phyloP scores from a whole-genome alignment of 208 protist genomes.

The Leptomonas pyrrhocoris region DNA sequence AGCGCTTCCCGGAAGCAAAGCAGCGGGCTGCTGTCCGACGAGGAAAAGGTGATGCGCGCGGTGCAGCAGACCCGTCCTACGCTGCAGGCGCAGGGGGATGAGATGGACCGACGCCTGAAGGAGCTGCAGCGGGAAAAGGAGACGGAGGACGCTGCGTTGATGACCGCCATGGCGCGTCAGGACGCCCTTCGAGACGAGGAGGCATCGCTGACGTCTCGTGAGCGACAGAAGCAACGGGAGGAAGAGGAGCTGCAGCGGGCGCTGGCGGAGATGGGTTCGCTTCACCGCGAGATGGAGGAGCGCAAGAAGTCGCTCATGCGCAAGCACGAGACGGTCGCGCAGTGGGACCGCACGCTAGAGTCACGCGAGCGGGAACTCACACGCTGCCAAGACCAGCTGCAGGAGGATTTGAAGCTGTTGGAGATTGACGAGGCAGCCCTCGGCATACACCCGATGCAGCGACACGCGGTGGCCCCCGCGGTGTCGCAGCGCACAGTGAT shows the following conservation, averaged over 20 bases:
- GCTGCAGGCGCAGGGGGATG: conserved; percentile 57
- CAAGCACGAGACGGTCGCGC: conserved; percentile 67
- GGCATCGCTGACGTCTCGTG: conserved; percentile 38
- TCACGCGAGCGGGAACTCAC: conserved; percentile 70
- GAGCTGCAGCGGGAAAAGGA: conserved; percentile 42
- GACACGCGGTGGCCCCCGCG: conserved; percentile 38
- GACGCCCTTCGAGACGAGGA: conserved; percentile 55
- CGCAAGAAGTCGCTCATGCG: conserved; percentile 57
- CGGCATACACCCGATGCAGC: conserved; percentile 49
- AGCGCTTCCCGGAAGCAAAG: conserved; percentile 58
- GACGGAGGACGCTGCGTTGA: conserved; percentile 47
- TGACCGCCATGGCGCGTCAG: conserved; percentile 43
- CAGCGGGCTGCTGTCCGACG: conserved; percentile 46
- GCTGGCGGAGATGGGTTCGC: conserved; percentile 49
- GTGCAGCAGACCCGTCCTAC: conserved; percentile 36
- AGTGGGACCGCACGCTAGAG: conserved; percentile 80
- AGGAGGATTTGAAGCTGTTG: conserved; percentile 55
- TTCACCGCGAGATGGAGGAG: conserved; percentile 73
- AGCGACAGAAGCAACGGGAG: conserved; percentile 52
- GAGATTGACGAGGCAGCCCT: conserved; percentile 63
- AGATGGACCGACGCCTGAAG: conserved; percentile 47
- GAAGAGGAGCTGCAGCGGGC: conserved; percentile 72
- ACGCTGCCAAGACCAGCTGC: conserved; percentile 69
- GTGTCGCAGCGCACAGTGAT: conserved; percentile 85
- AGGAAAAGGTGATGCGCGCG: conserved; percentile 48